Conservation (phyloP, 2,329 filamentous ascomycete species). For the Mariannaea sp. region DNA sequence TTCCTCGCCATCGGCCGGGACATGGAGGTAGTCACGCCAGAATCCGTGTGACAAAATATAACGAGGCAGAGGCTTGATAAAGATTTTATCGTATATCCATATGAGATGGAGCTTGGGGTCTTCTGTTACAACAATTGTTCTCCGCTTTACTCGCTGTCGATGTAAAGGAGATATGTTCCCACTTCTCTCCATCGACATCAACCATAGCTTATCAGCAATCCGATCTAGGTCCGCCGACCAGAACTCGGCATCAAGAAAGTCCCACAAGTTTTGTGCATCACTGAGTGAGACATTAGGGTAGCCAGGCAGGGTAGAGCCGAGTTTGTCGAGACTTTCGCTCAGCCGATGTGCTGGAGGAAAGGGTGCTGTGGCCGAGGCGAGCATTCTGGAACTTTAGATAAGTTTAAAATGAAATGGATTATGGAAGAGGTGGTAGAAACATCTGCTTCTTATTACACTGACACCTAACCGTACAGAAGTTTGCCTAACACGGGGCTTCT, state of each 20-base stretch:
- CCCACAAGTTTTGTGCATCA: background rate
- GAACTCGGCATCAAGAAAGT: constrained; percentile 7
- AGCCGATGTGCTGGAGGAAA: no score
- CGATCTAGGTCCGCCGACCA: constrained; percentile 13
- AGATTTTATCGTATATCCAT: background rate
- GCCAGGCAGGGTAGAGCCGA: no score
- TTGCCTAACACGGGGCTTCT: no score
- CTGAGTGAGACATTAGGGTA: constrained; percentile 9
- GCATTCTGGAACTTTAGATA: no score
- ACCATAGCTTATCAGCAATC: constrained; percentile 23
- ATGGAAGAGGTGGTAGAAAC: no score
- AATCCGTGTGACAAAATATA: constrained; percentile 44
- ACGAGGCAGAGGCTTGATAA: constrained; percentile 43
- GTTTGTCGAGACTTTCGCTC: no score
- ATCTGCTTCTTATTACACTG: no score
- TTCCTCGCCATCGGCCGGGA: background rate
- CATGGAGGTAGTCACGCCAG: constrained; percentile 38
- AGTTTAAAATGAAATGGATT: no score
- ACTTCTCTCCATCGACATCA: constrained; percentile 29
- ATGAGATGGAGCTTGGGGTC: constrained; percentile 40
- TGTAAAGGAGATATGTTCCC: constrained; percentile 44
- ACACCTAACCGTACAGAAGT: no score
- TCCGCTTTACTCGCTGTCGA: constrained; percentile 44
- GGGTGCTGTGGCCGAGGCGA: no score
- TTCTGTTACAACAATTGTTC: constrained; percentile 47